phyloP scores from a whole-genome alignment of 768 basidiomycete genomes.

The Tricholoma flavovirens region DNA sequence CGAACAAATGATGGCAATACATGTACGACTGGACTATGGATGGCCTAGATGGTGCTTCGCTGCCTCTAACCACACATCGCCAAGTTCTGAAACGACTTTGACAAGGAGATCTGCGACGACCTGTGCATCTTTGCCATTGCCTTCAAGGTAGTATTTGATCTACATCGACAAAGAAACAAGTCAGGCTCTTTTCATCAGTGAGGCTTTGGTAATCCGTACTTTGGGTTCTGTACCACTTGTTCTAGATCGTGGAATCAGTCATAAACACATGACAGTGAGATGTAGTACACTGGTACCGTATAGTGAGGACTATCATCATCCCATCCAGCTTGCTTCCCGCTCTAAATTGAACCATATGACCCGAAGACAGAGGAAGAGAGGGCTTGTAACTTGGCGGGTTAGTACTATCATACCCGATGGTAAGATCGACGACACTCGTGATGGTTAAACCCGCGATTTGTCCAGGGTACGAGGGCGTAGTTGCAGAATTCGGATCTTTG shows the following conservation, averaged over 20 bases:
- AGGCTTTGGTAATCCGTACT: slow-evolving; percentile 33
- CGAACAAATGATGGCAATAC: not conserved
- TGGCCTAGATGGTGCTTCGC: slow-evolving; percentile 28
- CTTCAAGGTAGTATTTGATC: slow-evolving; percentile 92
- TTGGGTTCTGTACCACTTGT: slow-evolving; percentile 92
- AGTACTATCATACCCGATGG: slow-evolving; percentile 68
- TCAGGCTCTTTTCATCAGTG: slow-evolving; percentile 10
- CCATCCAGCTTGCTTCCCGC: slow-evolving; percentile 37
- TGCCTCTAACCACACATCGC: slow-evolving; percentile 64
- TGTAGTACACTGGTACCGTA: slow-evolving; percentile 38
- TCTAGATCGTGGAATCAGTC: slow-evolving; percentile 27
- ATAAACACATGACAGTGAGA: not conserved
- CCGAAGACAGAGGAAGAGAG: slow-evolving; percentile 62
- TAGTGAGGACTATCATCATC: slow-evolving; percentile 59
- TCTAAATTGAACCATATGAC: slow-evolving; percentile 83
- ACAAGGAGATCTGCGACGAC: slow-evolving; percentile 46
- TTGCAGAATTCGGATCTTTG: slow-evolving; percentile 13
- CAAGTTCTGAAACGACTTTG: slow-evolving; percentile 54
- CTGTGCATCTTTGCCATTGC: slow-evolving; percentile 48
- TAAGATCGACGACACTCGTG: slow-evolving; percentile 67
- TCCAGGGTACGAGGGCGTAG: slow-evolving; percentile 45
- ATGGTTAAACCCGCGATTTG: slow-evolving; percentile 57
- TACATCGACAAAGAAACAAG: slow-evolving; percentile 11
- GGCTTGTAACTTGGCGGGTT: slow-evolving; percentile 65
- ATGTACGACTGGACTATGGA: slow-evolving; percentile 1